Conservation (phyloP, 129 eudicot genomes). For the Lonicera japonica region DNA sequence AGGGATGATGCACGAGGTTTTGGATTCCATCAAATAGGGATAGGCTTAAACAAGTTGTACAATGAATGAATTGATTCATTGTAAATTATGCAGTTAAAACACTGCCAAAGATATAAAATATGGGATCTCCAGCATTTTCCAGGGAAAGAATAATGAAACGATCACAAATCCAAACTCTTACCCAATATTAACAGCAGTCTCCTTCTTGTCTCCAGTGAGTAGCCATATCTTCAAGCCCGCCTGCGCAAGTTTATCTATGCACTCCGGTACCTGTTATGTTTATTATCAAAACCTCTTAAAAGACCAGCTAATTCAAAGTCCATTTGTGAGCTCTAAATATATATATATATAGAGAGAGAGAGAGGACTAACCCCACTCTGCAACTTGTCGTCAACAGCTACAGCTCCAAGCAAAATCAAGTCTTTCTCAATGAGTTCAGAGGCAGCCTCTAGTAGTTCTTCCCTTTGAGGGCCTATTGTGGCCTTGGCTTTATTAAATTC, state of each 20-base stretch:
- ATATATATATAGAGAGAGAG: too few species aligned
- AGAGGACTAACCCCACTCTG: conserved; percentile 41
- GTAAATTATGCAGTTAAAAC: too few species aligned
- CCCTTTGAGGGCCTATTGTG: conserved; percentile 42
- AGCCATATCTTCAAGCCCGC: conserved; percentile 60
- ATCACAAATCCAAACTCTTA: conserved; percentile 13
- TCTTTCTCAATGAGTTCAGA: conserved; percentile 43
- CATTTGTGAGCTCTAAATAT: not conserved
- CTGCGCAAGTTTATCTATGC: conserved; percentile 59
- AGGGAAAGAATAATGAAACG: too few species aligned
- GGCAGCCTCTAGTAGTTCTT: conserved; percentile 35
- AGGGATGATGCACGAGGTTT: too few species aligned
- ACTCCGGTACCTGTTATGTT: conserved; percentile 54
- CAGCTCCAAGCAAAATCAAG: conserved; percentile 39
- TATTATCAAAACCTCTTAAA: not conserved
- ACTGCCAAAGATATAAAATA: too few species aligned
- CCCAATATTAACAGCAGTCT: conserved; percentile 63
- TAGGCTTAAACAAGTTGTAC: too few species aligned
- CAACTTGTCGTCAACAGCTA: conserved; percentile 57
- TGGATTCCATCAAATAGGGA: too few species aligned
- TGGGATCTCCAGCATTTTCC: too few species aligned
- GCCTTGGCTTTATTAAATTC: conserved; percentile 42
- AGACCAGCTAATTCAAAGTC: not conserved
- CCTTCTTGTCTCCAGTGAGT: conserved; percentile 56
- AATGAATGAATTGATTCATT: too few species aligned